Evolutionary conservation across 225 moss, liverwort and hornwort species (phyloP), one percentile per base, ranked within the genome.

Genomic region (Pseudoscleropodium purum): DNA sequence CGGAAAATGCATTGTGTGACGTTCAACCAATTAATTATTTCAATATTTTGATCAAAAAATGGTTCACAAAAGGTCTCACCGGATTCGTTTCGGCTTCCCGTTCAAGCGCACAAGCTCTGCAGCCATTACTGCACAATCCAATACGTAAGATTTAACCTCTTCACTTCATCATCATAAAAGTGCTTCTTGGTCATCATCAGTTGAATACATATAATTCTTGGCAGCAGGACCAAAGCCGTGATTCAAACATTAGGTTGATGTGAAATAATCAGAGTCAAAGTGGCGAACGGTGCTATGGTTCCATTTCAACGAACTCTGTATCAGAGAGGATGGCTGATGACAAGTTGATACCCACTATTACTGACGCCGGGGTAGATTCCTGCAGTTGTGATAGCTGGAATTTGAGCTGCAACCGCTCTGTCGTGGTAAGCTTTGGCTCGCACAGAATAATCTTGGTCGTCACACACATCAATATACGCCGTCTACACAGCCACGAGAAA

Each of bases 281-380:
- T 8, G 37, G 27, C 37, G 26, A 37, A 83, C 5, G 37, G 51
- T 18, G 66, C 51, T 66, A 51, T 37, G 83, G 26, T 31, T 90
- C 59, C 67, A 84, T 61, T 67, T 51, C 62, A 78, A 61, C 62
- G 30, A 79, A 81, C 45, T 74, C 60, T 54, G n/a, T 26, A 75
- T 86, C 29, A 79, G 70, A 86, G 69, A 29, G 36, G 54, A 79
- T 84, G 87, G 78, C 34, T 74, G 47, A 87, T 68, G 52, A 76
- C 45, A 83, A 89, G 89, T 47, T 80, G 89, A 87, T 70, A 93
- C 96, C 84, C 94, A 97, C 98, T 93, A 62, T 99, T 99, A 93
- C 97, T 97, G 90, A 99, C 96, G 90, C 98, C 98, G 34, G 98
- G 98, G 90, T 99, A 99, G 79, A 99, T 99, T 94, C 98, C 97